These are phyloP conservation scores for Geotrichum carabidarum DNA, from an alignment of 1,139 yeast genomes.

Conservation along the genomic window DNA sequence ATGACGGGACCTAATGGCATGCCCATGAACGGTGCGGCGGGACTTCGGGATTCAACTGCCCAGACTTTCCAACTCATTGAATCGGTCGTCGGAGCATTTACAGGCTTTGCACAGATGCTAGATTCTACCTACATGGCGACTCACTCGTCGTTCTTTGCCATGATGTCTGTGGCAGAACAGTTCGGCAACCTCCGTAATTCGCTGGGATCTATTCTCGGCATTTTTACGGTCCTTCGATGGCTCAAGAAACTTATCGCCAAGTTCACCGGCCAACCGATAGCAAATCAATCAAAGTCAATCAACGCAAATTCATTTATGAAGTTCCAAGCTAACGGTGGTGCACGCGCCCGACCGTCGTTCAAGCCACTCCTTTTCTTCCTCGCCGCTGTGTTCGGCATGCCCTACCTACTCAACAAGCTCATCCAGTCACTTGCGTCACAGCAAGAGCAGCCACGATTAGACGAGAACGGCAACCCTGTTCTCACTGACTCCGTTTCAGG, in stretches of 20 bases:
- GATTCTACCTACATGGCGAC: slow-evolving; percentile 98
- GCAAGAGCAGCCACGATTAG: slow-evolving; percentile 38
- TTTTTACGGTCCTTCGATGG: slow-evolving; percentile 74
- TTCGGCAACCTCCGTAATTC: slow-evolving; percentile 81
- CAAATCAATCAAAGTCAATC: slow-evolving; percentile 40
- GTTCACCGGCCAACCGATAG: slow-evolving; percentile 25
- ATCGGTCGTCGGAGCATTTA: slow-evolving; percentile 87
- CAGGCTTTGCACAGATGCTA: slow-evolving; percentile 96
- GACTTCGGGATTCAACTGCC: slow-evolving; percentile 52
- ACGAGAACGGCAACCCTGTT: slow-evolving; percentile 20
- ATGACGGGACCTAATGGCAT: slow-evolving; percentile 25
- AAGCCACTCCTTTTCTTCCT: slow-evolving; percentile 80
- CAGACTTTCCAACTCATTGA: slow-evolving; percentile 93
- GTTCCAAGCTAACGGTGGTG: slow-evolving; percentile 41
- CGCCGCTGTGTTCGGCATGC: slow-evolving; percentile 89
- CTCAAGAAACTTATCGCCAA: slow-evolving; percentile 40
- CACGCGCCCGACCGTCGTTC: slow-evolving; percentile 56
- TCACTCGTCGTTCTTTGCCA: slow-evolving; percentile 90
- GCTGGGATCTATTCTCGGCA: slow-evolving; percentile 78
- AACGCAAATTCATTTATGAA: slow-evolving; percentile 62
- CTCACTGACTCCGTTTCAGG: slow-evolving; percentile 12
- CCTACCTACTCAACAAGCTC: slow-evolving; percentile 72
- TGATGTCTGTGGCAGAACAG: slow-evolving; percentile 94
- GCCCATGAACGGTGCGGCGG: slow-evolving; percentile 23
- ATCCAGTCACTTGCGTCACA: slow-evolving; percentile 57